phyloP scores from a whole-genome alignment of 2,329 filamentous ascomycete species.

The Bertia moriformis region DNA sequence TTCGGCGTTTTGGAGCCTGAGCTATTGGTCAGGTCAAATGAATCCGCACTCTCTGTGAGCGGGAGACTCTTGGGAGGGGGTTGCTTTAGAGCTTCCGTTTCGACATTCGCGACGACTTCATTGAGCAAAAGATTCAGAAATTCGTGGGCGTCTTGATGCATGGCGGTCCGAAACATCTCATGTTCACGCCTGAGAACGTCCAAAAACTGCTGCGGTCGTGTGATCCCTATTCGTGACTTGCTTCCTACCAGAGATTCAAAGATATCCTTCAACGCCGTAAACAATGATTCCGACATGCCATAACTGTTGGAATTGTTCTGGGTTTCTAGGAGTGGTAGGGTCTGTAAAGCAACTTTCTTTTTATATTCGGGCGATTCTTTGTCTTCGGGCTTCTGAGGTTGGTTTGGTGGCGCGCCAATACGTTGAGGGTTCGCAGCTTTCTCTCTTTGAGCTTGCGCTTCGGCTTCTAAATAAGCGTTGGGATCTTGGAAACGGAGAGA shows the following conservation, averaged over 20 bases:
- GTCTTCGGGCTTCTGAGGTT: constrained; percentile 85
- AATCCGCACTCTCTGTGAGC: constrained; percentile 26
- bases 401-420: constrained; percentile 39
- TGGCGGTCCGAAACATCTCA: constrained; percentile 90
- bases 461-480: constrained; percentile 25
- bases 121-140: constrained; percentile 93
- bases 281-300: constrained; percentile 87
- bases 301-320: constrained; percentile 69
- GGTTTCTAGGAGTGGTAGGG: constrained; percentile 73
- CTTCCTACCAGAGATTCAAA: constrained; percentile 81
- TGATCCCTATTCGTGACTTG: constrained; percentile 68
- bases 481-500: constrained; percentile 42
- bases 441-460: constrained; percentile 20
- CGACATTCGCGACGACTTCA: constrained; percentile 85
- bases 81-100: constrained; percentile 60
- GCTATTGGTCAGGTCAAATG: constrained; percentile 15
- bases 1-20: constrained; percentile 31
- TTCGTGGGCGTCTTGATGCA: constrained; percentile 97
- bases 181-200: constrained; percentile 90
- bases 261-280: constrained; percentile 89
- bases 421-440: constrained; percentile 29
- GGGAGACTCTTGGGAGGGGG: constrained; percentile 25
- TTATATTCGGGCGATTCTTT: constrained; percentile 44
- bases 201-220: constrained; percentile 82
- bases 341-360: constrained; percentile 78